Conservation (phyloP, 495 filamentous ascomycete genomes). For the Filosporella fistucella region DNA sequence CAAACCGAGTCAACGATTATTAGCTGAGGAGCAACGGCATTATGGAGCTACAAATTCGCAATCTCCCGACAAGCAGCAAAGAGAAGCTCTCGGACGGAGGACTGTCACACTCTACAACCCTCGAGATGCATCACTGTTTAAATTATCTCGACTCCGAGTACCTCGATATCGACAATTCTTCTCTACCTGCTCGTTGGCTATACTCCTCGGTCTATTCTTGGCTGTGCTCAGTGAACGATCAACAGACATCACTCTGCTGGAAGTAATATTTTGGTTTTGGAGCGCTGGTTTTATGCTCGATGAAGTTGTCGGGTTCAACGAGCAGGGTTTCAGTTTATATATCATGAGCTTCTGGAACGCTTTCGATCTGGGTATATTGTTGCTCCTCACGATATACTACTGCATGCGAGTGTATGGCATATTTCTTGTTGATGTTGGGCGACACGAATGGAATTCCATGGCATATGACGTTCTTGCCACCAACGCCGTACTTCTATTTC, state of each 20-base stretch:
- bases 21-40: neutral
- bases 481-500: constrained; percentile 84
- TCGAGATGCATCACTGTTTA: constrained; percentile 81
- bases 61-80: constrained; percentile 25
- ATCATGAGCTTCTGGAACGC: constrained; percentile 97
- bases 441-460: constrained; percentile 63
- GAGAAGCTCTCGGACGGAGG: constrained; percentile 37
- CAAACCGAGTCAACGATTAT: neutral
- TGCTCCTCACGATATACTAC: constrained; percentile 86
- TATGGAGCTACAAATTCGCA: constrained; percentile 23
- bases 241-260: constrained; percentile 69
- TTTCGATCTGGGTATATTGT: constrained; percentile 82
- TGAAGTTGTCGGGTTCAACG: constrained; percentile 86
- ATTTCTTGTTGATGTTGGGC: constrained; percentile 62
- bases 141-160: constrained; percentile 82
- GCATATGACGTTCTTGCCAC: constrained; percentile 89
- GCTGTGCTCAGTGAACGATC: constrained; percentile 69
- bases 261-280: constrained; percentile 94
- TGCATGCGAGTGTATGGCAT: constrained; percentile 82
- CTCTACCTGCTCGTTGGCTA: constrained; percentile 76
- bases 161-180: constrained; percentile 86
- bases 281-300: constrained; percentile 96
- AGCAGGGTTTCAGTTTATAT: constrained; percentile 90
- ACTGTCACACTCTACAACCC: constrained; percentile 88
- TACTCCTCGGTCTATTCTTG: constrained; percentile 78